A percentile compares a stretch with the other conserved stretches of the same genome.
Conservation (phyloP, 495 filamentous ascomycete species). For the Aspergillus sclerotioniger region DNA sequence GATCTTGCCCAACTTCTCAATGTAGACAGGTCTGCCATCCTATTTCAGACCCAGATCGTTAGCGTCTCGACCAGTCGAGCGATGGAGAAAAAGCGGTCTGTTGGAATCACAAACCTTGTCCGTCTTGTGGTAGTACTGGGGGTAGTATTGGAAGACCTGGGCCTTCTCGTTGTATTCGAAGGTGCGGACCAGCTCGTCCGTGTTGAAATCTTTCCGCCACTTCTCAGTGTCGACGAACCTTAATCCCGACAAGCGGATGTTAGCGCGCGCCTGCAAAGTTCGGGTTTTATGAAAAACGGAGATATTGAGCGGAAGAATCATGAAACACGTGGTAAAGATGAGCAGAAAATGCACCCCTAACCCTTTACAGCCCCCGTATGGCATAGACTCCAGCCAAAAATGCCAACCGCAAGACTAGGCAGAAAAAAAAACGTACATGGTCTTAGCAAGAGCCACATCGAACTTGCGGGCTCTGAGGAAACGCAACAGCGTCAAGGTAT, state of each 20-base stretch:
- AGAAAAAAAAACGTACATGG: constrained; percentile 67
- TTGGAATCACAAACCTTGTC: constrained; percentile 67
- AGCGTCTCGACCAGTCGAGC: constrained; percentile 3
- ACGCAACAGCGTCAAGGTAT: constrained; percentile 86
- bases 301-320: constrained; percentile 7
- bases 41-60: constrained; percentile 31
- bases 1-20: constrained; percentile 93
- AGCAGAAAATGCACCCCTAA: neutral
- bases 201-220: constrained; percentile 83
- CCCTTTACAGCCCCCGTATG: neutral
- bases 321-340: constrained; percentile 7
- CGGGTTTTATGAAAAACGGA: neutral
- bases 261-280: constrained; percentile 3
- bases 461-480: constrained; percentile 96
- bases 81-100: neutral
- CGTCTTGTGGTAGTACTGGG: constrained; percentile 99
- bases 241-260: constrained; percentile 6
- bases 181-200: constrained; percentile 75
- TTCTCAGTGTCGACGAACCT: constrained; percentile 92
- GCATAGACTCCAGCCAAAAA: neutral
- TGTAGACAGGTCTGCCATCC: constrained; percentile 97
- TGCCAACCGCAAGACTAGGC: neutral
- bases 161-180: constrained; percentile 91
- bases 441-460: constrained; percentile 76
- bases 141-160: constrained; percentile 87